These are phyloP conservation scores for Mrakia hoshinonis DNA, from an alignment of 768 basidiomycete species.

Conservation along the genomic window DNA sequence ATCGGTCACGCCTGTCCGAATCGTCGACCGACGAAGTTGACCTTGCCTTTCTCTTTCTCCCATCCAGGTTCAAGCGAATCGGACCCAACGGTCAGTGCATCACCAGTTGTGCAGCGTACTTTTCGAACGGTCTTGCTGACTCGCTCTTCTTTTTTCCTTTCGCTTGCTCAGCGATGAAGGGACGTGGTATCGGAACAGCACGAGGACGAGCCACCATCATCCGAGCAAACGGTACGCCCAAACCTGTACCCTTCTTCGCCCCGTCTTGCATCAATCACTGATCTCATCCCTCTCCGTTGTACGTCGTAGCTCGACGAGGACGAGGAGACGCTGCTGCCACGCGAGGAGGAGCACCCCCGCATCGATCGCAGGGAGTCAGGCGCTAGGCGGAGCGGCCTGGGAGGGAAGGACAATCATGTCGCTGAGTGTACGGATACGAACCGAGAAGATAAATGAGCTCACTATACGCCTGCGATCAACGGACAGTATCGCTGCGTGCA, in stretches of 20 bases:
- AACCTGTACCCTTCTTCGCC: background rate
- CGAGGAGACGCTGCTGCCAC: slow-evolving; percentile 16
- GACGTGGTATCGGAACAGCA: slow-evolving; percentile 96
- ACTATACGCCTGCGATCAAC: too few relatives aligned
- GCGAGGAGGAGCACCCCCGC: slow-evolving; percentile 14
- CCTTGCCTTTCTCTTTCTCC: background rate
- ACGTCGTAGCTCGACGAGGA: slow-evolving; percentile 22
- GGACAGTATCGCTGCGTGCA: too few relatives aligned
- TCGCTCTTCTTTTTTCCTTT: background rate
- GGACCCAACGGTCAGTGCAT: slow-evolving; percentile 58
- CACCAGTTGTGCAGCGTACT: too few relatives aligned
- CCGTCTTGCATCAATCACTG: background rate
- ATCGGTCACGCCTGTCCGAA: too few relatives aligned
- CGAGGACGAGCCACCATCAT: slow-evolving; percentile 98
- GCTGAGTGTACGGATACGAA: too few relatives aligned
- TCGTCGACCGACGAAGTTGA: slow-evolving; percentile 2
- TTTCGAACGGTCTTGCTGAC: background rate
- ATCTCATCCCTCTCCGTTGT: background rate
- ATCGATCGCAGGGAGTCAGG: slow-evolving; percentile 27
- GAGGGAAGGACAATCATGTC: too few relatives aligned
- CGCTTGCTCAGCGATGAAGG: slow-evolving; percentile 71
- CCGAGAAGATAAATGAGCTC: too few relatives aligned
- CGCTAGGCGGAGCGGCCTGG: slow-evolving; percentile 1
- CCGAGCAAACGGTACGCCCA: slow-evolving; percentile 44
- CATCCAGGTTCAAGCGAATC: slow-evolving; percentile 88